These are phyloP conservation scores for Apiospora marii DNA, from an alignment of 2,329 filamentous ascomycete species.

Conservation along the genomic window DNA sequence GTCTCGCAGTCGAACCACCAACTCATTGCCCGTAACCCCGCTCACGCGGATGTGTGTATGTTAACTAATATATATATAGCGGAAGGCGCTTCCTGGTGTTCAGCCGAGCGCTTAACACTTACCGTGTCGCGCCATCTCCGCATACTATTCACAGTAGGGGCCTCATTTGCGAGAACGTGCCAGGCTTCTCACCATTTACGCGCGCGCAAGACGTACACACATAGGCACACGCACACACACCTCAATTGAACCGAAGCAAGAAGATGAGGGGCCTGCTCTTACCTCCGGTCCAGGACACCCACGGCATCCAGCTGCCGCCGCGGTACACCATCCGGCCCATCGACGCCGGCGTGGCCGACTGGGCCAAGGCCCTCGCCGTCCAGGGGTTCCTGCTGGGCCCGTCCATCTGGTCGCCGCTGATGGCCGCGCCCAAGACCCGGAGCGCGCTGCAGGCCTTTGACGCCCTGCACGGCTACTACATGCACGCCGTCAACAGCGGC, in stretches of 20 bases:
- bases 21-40: background rate
- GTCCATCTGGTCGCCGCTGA: slow-evolving; percentile 26
- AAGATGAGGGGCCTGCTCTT: background rate
- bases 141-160: background rate
- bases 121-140: background rate
- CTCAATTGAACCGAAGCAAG: background rate
- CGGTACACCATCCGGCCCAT: slow-evolving; percentile 24
- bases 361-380: slow-evolving; percentile 25
- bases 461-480: slow-evolving; percentile 18
- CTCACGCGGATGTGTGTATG: background rate
- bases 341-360: slow-evolving; percentile 13
- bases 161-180: background rate
- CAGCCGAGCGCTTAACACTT: background rate
- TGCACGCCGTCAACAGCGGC: slow-evolving; percentile 31
- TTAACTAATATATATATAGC: background rate
- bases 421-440: slow-evolving; percentile 24
- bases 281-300: slow-evolving; percentile 21
- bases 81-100: background rate
- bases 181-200: background rate
- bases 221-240: background rate
- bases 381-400: slow-evolving; percentile 24
- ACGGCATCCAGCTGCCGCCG: slow-evolving; percentile 21
- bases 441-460: slow-evolving; percentile 18
- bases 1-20: background rate
- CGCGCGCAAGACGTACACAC: background rate